phyloP scores from a whole-genome alignment of 2,329 filamentous ascomycete species.

The Claviceps capensis region DNA sequence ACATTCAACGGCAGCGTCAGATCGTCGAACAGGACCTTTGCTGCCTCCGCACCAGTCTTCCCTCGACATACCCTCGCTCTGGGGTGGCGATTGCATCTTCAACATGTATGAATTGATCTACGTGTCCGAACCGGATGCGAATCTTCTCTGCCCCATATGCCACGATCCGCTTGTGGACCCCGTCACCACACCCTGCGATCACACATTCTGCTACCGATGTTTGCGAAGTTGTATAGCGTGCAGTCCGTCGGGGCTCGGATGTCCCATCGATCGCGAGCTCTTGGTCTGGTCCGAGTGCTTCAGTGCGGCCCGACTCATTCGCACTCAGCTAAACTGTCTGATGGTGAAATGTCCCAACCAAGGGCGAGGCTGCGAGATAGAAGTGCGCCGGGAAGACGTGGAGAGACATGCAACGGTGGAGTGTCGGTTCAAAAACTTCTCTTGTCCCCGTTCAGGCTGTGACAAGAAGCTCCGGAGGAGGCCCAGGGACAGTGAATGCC shows the following conservation, averaged over 20 bases:
- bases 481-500: conserved; percentile 36
- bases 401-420: conserved; percentile 42
- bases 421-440: conserved; percentile 40
- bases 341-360: conserved; percentile 44
- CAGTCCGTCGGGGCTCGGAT: conserved; percentile 28
- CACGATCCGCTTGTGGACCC: conserved; percentile 46
- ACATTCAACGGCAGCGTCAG: conserved; percentile 12
- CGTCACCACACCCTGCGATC: conserved; percentile 47
- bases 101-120: conserved; percentile 34
- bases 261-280: conserved; percentile 44
- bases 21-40: conserved; percentile 21
- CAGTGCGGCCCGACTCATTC: conserved; percentile 33
- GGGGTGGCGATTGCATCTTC: conserved; percentile 25
- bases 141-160: conserved; percentile 41
- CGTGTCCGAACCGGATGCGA: conserved; percentile 29
- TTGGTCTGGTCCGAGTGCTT: conserved; percentile 25
- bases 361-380: conserved; percentile 33
- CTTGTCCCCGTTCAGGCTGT: conserved; percentile 42
- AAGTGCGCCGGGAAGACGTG: conserved; percentile 38
- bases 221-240: conserved; percentile 29
- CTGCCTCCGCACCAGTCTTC: conserved; percentile 23
- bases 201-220: conserved; percentile 50
- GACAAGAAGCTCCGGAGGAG: conserved; percentile 36
- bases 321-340: conserved; percentile 47
- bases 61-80: conserved; percentile 23